phyloP scores from a whole-genome alignment of 805 yeast species.

The Nematodospora valgi region DNA sequence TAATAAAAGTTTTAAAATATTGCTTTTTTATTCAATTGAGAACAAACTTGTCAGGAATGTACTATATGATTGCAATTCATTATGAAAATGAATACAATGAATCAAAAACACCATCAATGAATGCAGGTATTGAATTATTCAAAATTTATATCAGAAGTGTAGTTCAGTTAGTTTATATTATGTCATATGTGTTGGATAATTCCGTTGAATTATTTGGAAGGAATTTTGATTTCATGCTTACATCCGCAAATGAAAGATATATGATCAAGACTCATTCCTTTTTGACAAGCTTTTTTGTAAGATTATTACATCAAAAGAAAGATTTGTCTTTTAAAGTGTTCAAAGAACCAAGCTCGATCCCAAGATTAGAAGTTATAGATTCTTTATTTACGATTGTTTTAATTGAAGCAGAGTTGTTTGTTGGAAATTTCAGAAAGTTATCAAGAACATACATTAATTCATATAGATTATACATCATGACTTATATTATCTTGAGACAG shows the following conservation, averaged over 20 bases:
- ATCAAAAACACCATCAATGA: slow-evolving; percentile 27
- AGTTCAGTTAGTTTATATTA: slow-evolving; percentile 40
- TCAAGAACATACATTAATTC: slow-evolving; percentile 38
- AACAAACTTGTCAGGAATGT: slow-evolving; percentile 38
- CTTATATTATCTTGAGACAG: slow-evolving; percentile 37
- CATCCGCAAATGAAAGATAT: slow-evolving; percentile 34
- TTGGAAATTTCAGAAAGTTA: slow-evolving; percentile 38
- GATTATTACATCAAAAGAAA: slow-evolving; percentile 37
- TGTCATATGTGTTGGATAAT: slow-evolving; percentile 41
- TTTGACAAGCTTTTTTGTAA: slow-evolving; percentile 34
- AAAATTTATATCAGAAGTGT: slow-evolving; percentile 40
- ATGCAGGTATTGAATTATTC: slow-evolving; percentile 39
- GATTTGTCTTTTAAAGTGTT: slow-evolving; percentile 20
- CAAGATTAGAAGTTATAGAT: slow-evolving; percentile 30
- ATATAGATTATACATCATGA: slow-evolving; percentile 38
- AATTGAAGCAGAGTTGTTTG: slow-evolving; percentile 39
- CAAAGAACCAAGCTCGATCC: slow-evolving; percentile 14
- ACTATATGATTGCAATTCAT: slow-evolving; percentile 39
- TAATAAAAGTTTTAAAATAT: slow-evolving; percentile 34
- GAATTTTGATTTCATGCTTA: slow-evolving; percentile 35
- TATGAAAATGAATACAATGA: slow-evolving; percentile 32
- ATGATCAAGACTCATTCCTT: slow-evolving; percentile 41
- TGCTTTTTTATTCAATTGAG: slow-evolving; percentile 34
- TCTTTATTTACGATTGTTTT: slow-evolving; percentile 28
- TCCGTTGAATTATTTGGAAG: slow-evolving; percentile 40